Base-by-base conservation (phyloP, 495 filamentous ascomycete genomes). In the Aspergillus cristatus region DNA sequence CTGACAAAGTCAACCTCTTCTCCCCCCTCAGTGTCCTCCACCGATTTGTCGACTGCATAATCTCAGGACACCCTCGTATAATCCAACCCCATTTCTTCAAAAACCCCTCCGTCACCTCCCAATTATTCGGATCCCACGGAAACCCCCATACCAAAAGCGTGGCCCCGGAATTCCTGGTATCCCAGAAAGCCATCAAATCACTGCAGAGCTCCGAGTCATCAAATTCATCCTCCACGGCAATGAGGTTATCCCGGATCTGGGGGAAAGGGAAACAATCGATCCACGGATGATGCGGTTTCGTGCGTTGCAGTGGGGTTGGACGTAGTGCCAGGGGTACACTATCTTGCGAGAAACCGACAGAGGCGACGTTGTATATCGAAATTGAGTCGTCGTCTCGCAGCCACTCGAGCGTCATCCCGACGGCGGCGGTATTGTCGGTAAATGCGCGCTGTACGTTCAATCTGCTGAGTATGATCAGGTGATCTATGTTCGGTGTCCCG, bases 101-200 rank as follows among this genome's bases (percentile, higher is more conserved):
- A 32, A 74, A 71, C 3, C 32, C 42, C 24, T 63, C 58, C 3
- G 55, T 65, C 0, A 67, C 40, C 41, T 71, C 70, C 69, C 68
- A 74, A n/a, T 57, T 58, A 0, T 32, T 41, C 0, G 51, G 32
- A 26, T 60, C 46, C 62, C 62, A 65, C 14, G 70, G 60, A 14
- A 62, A 43, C 5, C 65, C 58, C 70, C 70, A 74, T 8, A 69
- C 60, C 28, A 72, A 42, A 12, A 72, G 18, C 2, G 29, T 45
- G 3, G 46, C 40, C 17, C 26, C 28, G 6, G 36, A 46, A 28
- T 41, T 46, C 7, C 32, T 18, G 0, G 44, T 45, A 32, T 48
- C 45, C 51, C 47, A 51, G 35, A 55, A 55, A 1, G 37, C 54
- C 42, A 47, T 54, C 0, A 57, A 34, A 40, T 57, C 53, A 35